Evolutionary conservation across 768 basidiomycete species (phyloP).

Genomic region (Sarcodon aspratus): DNA sequence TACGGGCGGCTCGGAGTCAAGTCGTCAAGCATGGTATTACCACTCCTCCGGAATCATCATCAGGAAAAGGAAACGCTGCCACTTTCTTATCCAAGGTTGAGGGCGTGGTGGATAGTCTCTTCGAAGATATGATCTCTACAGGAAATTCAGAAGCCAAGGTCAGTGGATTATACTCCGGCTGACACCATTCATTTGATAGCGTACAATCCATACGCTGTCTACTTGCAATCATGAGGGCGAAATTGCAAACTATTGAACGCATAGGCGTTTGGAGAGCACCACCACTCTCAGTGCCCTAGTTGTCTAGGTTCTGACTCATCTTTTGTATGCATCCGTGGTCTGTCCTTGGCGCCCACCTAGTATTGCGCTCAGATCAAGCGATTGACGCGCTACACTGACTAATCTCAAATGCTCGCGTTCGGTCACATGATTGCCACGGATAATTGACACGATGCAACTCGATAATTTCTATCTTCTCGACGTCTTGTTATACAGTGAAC

Average conservation of each 20-base stretch:
- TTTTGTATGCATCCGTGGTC: too few species aligned
- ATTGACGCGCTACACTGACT: neutral
- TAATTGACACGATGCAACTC: neutral
- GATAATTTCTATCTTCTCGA: neutral
- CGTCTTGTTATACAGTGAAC: neutral
- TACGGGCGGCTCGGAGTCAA: slow-evolving; percentile 67
- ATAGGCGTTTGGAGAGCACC: too few species aligned
- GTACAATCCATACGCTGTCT: neutral
- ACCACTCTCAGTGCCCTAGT: too few species aligned
- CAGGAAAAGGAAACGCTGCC: slow-evolving; percentile 52
- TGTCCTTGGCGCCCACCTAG: too few species aligned
- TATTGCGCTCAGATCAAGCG: too few species aligned
- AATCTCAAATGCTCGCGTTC: neutral
- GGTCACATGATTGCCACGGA: neutral
- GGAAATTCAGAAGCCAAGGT: slow-evolving; percentile 75
- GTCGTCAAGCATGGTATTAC: slow-evolving; percentile 53
- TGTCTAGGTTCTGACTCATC: too few species aligned
- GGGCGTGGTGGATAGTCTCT: slow-evolving; percentile 80
- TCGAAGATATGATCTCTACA: slow-evolving; percentile 69
- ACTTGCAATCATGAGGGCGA: neutral
- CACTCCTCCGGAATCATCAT: slow-evolving; percentile 37
- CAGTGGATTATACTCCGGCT: slow-evolving; percentile 27
- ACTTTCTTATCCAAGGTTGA: slow-evolving; percentile 86
- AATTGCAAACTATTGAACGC: neutral
- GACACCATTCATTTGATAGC: too few species aligned